Base-by-base conservation (phyloP, 305 asterid genomes). In the Fraxinus greggii region DNA sequence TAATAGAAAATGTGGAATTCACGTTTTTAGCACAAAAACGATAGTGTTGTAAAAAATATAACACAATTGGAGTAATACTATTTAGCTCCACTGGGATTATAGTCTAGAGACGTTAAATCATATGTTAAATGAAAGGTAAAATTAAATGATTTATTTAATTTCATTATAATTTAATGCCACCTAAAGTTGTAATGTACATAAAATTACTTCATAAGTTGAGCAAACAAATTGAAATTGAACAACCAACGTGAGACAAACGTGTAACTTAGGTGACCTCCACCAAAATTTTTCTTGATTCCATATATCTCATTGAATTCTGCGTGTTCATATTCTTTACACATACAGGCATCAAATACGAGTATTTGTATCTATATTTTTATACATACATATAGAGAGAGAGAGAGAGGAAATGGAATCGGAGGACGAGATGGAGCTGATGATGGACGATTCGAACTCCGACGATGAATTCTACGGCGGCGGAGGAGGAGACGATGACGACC, bases 401-500 rank as follows among this genome's bases (percentile, higher is more conserved):
- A 69, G 23, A 12, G 75, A 13, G 75, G 73, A 40, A 59, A 90
- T 88, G 92, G 92, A 89, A 45, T 92, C 93, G 78, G 95, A 90
- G 82, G 94, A 92, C 76, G 98, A 92, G 86, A 83, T 90, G 88
- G 75, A 84, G 82, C 84, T 40, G 86, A 81, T 87, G 91, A 88
- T 88, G 88, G 92, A 89, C 28, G 97, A 90, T 82, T 91, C 92
- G 74, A 85, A 84, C 88, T 93, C 91, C 74, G 97, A 92, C 26
- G 97, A 89, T 5, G 92, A 90, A 72, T 90, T 90, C 82, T 91
- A 90, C 80, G 90, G 90, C 85, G 91, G 90, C 72, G 95, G 88
- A 21, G 92, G 83, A 0, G 92, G 85, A 17, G 92, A 84, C 4
- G 90, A 87, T 59, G 90, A 96, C 77, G 98, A 89, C 72, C 86